Evolutionary conservation across 2,329 filamentous ascomycete species (phyloP), one percentile per base, ranked within the genome.

Genomic region (Metarhizium anisopliae): DNA sequence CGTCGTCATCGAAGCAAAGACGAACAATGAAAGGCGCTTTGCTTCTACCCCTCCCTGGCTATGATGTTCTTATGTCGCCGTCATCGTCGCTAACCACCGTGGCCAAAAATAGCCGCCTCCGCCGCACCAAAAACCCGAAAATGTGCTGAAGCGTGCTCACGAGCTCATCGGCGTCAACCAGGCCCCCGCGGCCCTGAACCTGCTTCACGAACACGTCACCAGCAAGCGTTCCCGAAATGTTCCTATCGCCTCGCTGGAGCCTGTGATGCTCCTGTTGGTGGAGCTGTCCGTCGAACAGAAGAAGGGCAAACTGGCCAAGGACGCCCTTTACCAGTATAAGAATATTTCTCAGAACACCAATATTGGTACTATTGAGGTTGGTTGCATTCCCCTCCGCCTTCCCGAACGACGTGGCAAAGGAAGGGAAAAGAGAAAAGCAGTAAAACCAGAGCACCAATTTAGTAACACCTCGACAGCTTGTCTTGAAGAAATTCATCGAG

Each of bases 261-360:
- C 94, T 63, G 93, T 99, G 63, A 97, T 99, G 92, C 82, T 97
- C 74, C 86, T 96, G 64, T 87, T 99, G 70, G 93, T 99, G 68
- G 91, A 97, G 76, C 84, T 97, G 58, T 96, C 89, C 64, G 94
- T 99, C 68, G 93, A 97, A 69, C 85, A 96, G 67, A 91, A 94
- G 77, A 99, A 97, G 78, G 94, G 94, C 66, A 99, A 99, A 77
- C 83, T 94, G 59, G 94, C 93, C 73, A 99, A 99, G 82, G 94
- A 99, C 77, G 94, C 94, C 59, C 82, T 99, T 51, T 99, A 97
- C 74, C 94, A 96, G 74, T 99, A 99, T 83, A 99, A 99, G 82
- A 99, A 99, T 74, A 97, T 96, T 64, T 93, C 92, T 55, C 94
- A 99, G 74, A 99, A 99, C 78, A 96, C 93, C 65, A 97, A 97